These are phyloP conservation scores for Castanea mollissima DNA, from an alignment of 306 rosid genomes.

Conservation along the genomic window DNA sequence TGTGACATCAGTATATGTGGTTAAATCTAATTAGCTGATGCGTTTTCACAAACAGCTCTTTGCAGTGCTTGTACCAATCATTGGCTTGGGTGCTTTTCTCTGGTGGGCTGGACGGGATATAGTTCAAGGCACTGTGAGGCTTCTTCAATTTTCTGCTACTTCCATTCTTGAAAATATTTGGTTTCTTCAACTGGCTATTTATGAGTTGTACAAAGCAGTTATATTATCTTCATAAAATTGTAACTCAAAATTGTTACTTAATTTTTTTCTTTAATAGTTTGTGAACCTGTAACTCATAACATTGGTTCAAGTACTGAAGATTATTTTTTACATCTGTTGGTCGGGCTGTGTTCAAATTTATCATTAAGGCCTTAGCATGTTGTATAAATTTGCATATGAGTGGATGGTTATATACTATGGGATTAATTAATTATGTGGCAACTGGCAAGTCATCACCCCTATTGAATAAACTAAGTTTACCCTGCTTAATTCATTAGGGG, in stretches of 20 bases:
- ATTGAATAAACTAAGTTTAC: background rate
- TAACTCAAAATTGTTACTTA: background rate
- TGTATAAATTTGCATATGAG: background rate
- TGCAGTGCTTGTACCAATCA: constrained; percentile 77
- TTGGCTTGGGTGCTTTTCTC: constrained; percentile 84
- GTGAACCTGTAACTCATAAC: background rate
- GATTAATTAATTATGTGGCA: background rate
- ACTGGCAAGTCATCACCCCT: background rate
- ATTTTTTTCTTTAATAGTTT: background rate
- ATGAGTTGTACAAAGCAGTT: constrained; percentile 1
- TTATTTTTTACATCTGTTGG: background rate
- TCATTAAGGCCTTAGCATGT: background rate
- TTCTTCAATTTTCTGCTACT: constrained; percentile 14
- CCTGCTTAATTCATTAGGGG: background rate
- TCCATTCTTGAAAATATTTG: constrained; percentile 15
- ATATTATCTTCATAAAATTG: background rate
- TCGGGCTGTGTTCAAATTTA: background rate
- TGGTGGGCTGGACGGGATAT: constrained; percentile 99
- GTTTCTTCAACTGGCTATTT: constrained; percentile 6
- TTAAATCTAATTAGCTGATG: constrained; percentile 14
- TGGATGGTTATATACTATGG: background rate
- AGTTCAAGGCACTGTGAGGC: constrained; percentile 80
- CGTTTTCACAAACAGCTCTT: constrained; percentile 54
- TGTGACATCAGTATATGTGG: constrained; percentile 7
- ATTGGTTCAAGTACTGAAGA: background rate